Evolutionary conservation across 108 stramenopile species (phyloP), one percentile per base, ranked within the genome.

Genomic region (Bacterosira constricta): DNA sequence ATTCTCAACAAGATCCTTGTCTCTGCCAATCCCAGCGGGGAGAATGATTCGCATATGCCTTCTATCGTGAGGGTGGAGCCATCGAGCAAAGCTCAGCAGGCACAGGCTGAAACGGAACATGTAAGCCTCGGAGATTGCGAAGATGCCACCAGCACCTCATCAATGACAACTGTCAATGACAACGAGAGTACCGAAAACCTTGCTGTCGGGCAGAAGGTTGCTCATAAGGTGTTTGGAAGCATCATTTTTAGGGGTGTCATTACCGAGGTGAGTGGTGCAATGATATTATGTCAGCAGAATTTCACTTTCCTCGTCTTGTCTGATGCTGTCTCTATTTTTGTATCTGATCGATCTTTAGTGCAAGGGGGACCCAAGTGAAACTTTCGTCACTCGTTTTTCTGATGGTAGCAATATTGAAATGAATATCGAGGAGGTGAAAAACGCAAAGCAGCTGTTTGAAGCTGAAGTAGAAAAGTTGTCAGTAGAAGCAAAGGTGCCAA

Each of bases 1-100:
- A 63, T 81, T 17, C 69, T 81, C 49, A 81, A 65, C 59, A 75
- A 71, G 42, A 52, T 81, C 18, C 61, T 81, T 12, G 45, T 1
- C 10, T 57, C 58, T 17, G 4, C 18, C 55, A 34, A 20, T 35
- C 7, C 41, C 15, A n/a, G 41, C 41, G 41, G n/a, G 2, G 41
- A 45, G 69, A 59, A 13, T 37, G 1, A 20, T 56, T 20, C 5
- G 20, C 15, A n/a, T n/a, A n/a, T 11, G 49, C 45, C 10, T 32
- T 34, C 34, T 56, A 56, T 21, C 32, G 55, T 36, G 55, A 15
- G 55, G 1, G 55, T 56, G 18, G 71, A 56, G n/a, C 34, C 55
- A 37, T 56, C 15, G 41, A n/a, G 41, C 41, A 42, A 42, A 9
- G 12, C 41, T 42, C 41, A 42, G 41, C 41, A 42, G 41, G 15